These are phyloP conservation scores for Rhizophagus sp. DNA, from an alignment of 192 early-diverging fungal genomes.

Conservation along the genomic window DNA sequence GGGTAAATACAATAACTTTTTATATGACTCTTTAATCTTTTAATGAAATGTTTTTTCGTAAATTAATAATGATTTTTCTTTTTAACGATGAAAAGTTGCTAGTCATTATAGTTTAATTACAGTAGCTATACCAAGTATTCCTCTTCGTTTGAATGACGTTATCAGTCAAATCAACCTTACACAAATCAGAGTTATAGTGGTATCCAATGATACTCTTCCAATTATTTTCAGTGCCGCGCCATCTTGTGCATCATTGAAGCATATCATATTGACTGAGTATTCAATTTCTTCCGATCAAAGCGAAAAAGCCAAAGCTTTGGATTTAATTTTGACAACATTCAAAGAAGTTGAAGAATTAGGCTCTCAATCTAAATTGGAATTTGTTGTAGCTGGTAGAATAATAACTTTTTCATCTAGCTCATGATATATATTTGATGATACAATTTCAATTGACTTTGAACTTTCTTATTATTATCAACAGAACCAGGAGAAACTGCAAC, in stretches of 20 bases:
- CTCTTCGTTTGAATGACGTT: neutral
- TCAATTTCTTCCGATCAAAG: neutral
- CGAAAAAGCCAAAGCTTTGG: neutral
- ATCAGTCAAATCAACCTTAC: slow-evolving; percentile 22
- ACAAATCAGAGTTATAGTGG: neutral
- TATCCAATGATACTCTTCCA: slow-evolving; percentile 8
- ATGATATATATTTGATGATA: neutral
- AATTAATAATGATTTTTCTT: neutral
- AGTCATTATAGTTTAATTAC: slow-evolving; percentile 26
- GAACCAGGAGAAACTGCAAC: slow-evolving; percentile 68
- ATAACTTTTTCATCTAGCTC: neutral
- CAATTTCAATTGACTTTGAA: neutral
- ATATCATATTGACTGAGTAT: neutral
- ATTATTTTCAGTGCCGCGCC: slow-evolving; percentile 16
- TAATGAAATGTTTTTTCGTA: neutral
- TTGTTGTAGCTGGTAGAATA: slow-evolving; percentile 13
- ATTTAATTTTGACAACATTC: slow-evolving; percentile 8
- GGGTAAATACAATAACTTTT: slow-evolving; percentile 4
- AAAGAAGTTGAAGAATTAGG: slow-evolving; percentile 23
- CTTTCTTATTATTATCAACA: neutral
- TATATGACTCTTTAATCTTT: neutral
- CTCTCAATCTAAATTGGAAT: neutral
- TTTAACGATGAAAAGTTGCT: slow-evolving; percentile 9
- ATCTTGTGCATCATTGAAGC: slow-evolving; percentile 16
- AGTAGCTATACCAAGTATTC: slow-evolving; percentile 21